Conservation (phyloP, 176 grass and related monocot genomes). For the Bolboschoenus planiculmis region DNA sequence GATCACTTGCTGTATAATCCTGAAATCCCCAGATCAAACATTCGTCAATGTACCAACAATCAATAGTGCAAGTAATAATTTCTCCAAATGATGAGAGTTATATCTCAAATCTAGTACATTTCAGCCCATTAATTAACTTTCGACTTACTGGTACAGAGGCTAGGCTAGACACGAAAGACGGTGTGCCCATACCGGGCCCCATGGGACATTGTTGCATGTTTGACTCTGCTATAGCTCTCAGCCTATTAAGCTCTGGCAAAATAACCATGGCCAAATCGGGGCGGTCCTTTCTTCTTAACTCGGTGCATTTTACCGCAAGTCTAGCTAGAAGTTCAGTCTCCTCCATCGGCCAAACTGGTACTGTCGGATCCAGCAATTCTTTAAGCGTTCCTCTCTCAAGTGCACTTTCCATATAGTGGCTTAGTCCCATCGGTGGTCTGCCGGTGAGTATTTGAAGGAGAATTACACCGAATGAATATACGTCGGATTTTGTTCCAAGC, state of each 20-base stretch:
- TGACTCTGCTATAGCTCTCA: conserved; percentile 26
- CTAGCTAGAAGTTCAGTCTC: conserved; percentile 19
- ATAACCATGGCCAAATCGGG: conserved; percentile 31
- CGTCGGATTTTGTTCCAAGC: conserved; percentile 38
- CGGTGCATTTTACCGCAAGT: conserved; percentile 27
- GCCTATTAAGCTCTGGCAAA: conserved; percentile 32
- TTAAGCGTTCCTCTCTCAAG: conserved; percentile 16
- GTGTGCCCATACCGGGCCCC: background rate
- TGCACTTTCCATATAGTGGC: conserved; percentile 7
- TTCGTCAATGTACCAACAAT: background rate
- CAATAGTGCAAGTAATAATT: background rate
- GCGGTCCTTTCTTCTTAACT: conserved; percentile 35
- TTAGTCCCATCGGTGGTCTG: conserved; percentile 33
- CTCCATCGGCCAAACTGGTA: conserved; percentile 33
- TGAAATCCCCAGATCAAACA: background rate
- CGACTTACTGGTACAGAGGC: conserved; percentile 15
- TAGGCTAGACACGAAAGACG: conserved; percentile 5
- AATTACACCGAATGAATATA: conserved; percentile 39
- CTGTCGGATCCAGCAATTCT: conserved; percentile 28
- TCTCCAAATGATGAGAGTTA: background rate
- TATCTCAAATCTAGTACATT: background rate
- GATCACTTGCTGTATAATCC: conserved; percentile 9
- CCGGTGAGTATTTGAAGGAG: conserved; percentile 39
- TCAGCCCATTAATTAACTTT: background rate
- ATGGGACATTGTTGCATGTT: background rate